Base-by-base conservation (phyloP, 2,329 filamentous ascomycete genomes). In the Colletotrichum somersetense region DNA sequence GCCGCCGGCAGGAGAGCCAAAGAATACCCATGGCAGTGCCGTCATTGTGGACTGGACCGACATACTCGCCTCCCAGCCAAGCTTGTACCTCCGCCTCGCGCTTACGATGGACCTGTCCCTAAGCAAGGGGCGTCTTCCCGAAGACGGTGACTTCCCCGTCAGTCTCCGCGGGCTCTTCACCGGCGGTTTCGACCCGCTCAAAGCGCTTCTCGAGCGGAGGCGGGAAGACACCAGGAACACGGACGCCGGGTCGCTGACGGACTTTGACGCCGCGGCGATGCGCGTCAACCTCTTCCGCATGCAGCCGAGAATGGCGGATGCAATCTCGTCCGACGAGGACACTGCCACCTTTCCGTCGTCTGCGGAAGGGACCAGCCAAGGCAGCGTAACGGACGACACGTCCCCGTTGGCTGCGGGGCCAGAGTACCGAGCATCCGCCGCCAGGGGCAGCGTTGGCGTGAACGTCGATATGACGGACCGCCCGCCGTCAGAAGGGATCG, bases 51-150 rank as follows among this genome's bases (percentile, higher is more conserved):
- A 83, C 68, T 84, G 83, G 83, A 83, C 81, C 1, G 82, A 84
- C 44, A 83, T 84, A 7, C 77, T 85, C 16, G 81, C 82, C 10
- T 79, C 78, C 0, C 80, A 84, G 42, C 83, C 83, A 0, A 79
- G 79, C 11, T 80, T 79, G 8, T 85, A 85, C 67, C 77, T 85
- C 12, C 81, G 83, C 2, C 77, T 86, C 5, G 83, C 84, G 5
- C 78, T 85, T 76, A 82, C 82, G 3, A 81, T 85, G 78, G 83
- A 84, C 61, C 77, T 84, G 23, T 83, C 81, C 33, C 78, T 85
- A 14, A 84, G 82, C 72, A 83, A 83, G 67, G 82, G 83, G 1
- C 79, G 82, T 1, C 72, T 84, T 0, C 81, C 81, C 0, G 80
- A 81, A 50, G 82, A 84, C 59, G 78, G 80, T 0, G 83, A 84